Evolutionary conservation across 176 grass and related monocot genomes (phyloP), one percentile per base, ranked within the genome.

Genomic region (Triticum urartu): DNA sequence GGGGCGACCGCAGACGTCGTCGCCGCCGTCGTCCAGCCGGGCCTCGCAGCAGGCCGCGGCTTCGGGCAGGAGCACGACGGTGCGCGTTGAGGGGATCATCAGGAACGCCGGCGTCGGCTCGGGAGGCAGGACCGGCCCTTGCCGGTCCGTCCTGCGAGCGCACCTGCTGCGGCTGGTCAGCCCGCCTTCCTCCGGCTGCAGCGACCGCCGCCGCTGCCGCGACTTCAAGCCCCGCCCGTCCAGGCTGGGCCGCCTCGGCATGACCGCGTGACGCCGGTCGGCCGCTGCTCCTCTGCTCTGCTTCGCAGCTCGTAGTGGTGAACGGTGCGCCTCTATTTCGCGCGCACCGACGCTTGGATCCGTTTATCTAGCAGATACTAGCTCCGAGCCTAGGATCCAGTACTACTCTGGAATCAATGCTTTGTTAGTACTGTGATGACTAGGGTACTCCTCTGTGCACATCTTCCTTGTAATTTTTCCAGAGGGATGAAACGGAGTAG

Each of bases 221-320:
- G 89, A 93, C 39, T 95, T 95, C 87, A 91, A 86, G 65, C 92
- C 95, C 0, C 81, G 68, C 33, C 95, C 91, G 1, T 95, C 92
- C 38, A 88, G 92, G 79, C 87, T 97, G 5, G 75, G 87, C 65
- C 62, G 87, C 71, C 62, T 90, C 81, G 72, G 24, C 72, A 81
- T 90, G 85, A 89, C 75, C 88, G 65, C 62, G 7, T 84, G 68
- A 84, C 30, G 48, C 14, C 14, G 28, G 5, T 7, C 28, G 38
- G 9, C 15, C 9, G 25, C 2, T 17, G 34, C 34, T 18, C 10
- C 6, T 11, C 2, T 17, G 34, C 24, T 24, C 34, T 22, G 10
- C 63, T 21, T 11, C 42, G 18, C 54, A 9, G 28, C 26, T 22
- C 4, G 33, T 34, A 48, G 58, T n/a, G 72, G 18, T 1, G 15